Evolutionary conservation across 805 yeast genomes (phyloP).

Genomic region (Suhomyces kilbournensis): DNA sequence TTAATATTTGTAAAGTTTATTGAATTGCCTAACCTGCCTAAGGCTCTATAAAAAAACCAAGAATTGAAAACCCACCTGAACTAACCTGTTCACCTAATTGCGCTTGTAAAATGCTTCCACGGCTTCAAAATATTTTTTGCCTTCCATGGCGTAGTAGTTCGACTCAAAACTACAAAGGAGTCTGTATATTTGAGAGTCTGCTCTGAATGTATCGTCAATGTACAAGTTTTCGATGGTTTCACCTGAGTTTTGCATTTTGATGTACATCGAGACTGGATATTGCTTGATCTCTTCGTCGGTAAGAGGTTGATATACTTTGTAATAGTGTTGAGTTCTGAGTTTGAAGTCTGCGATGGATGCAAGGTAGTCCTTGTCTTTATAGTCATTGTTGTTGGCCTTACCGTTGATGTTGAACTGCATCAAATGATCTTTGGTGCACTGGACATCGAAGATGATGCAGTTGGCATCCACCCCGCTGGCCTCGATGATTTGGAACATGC

Average conservation of each 20-base stretch:
- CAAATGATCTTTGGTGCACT: slow-evolving; percentile 51
- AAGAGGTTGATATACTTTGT: slow-evolving; percentile 31
- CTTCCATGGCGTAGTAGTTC: slow-evolving; percentile 20
- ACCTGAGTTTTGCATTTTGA: slow-evolving; percentile 28
- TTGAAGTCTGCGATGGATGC: slow-evolving; percentile 59
- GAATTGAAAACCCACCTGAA: background rate
- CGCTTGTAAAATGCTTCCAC: slow-evolving; percentile 22
- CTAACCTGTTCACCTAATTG: background rate
- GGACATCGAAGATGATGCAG: slow-evolving; percentile 57
- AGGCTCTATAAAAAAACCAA: background rate
- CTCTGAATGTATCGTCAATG: slow-evolving; percentile 17
- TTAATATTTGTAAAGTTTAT: background rate
- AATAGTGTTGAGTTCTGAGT: slow-evolving; percentile 52
- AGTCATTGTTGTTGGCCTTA: slow-evolving; percentile 63
- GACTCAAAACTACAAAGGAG: slow-evolving; percentile 11
- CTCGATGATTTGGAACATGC: slow-evolving; percentile 26
- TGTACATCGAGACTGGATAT: slow-evolving; percentile 21
- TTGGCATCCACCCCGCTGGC: slow-evolving; percentile 27
- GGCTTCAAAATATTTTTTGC: slow-evolving; percentile 23
- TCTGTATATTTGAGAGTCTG: slow-evolving; percentile 4
- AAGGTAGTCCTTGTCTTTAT: slow-evolving; percentile 49
- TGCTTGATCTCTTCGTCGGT: slow-evolving; percentile 21
- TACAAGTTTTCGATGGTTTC: slow-evolving; percentile 16
- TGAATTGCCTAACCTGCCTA: background rate
- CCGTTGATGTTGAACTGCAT: slow-evolving; percentile 61